phyloP scores from a whole-genome alignment of 495 filamentous ascomycete genomes.

The Corynascus novoguineensis region DNA sequence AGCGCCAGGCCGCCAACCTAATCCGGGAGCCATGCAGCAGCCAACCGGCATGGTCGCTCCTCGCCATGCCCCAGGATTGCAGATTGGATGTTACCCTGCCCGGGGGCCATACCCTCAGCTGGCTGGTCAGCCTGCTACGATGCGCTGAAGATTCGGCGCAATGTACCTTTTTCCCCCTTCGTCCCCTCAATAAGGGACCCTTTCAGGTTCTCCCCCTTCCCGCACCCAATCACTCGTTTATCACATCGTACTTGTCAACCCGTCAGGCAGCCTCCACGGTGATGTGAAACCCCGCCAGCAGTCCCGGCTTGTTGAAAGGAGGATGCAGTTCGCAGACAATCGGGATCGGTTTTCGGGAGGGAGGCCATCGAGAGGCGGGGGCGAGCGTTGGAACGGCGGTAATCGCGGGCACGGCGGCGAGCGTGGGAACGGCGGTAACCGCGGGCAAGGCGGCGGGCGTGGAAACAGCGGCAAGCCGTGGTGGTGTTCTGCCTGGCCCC shows the following conservation, averaged over 20 bases:
- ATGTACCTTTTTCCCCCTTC: not conserved
- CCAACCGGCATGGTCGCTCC: not conserved
- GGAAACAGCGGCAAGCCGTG: not conserved
- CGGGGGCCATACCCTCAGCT: constrained; percentile 3
- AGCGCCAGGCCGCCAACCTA: constrained; percentile 2
- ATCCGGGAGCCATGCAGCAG: not conserved
- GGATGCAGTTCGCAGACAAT: not conserved
- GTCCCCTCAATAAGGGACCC: no score
- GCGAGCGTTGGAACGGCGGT: not conserved
- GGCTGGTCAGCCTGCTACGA: no score
- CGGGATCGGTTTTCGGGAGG: no score
- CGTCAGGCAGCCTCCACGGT: not conserved
- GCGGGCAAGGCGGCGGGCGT: not conserved
- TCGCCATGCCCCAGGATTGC: not conserved
- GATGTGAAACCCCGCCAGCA: not conserved
- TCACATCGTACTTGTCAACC: no score
- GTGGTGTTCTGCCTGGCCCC: constrained; percentile 5
- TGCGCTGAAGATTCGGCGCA: not conserved
- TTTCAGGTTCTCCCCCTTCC: not conserved
- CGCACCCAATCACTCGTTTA: not conserved
- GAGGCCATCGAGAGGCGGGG: no score
- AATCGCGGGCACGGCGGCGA: not conserved
- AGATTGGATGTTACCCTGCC: not conserved
- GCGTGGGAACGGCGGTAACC: not conserved
- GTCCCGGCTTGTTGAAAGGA: not conserved